Evolutionary conservation across 441 rosid genomes (phyloP).

Genomic region (Melastoma candidum): DNA sequence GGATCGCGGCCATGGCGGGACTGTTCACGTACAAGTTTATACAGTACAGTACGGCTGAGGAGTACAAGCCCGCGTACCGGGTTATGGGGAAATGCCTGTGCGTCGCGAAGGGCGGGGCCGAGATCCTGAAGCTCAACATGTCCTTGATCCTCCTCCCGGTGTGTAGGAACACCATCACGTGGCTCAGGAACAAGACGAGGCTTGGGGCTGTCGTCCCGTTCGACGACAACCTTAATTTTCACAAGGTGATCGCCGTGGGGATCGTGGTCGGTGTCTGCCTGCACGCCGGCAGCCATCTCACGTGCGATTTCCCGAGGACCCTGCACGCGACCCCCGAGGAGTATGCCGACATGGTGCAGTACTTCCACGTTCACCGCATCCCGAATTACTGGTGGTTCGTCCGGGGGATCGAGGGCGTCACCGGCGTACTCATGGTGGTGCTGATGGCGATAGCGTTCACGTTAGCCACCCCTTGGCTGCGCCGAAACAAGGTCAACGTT

Average conservation of each 20-base stretch:
- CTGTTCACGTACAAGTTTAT: constrained; percentile 42
- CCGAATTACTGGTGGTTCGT: constrained; percentile 37
- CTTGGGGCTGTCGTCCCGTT: constrained; percentile 42
- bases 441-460: constrained; percentile 54
- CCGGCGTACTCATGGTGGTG: constrained; percentile 42
- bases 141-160: constrained; percentile 53
- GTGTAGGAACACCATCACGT: constrained; percentile 53
- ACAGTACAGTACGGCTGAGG: constrained; percentile 20
- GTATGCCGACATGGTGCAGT: constrained; percentile 35
- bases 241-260: constrained; percentile 49
- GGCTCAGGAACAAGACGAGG: constrained; percentile 50
- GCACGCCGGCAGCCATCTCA: constrained; percentile 36
- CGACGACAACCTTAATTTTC: constrained; percentile 58
- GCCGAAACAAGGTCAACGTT: constrained; percentile 37
- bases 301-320: constrained; percentile 53
- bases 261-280: constrained; percentile 38
- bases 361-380: constrained; percentile 33
- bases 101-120: constrained; percentile 60
- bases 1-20: constrained; percentile 37
- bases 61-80: constrained; percentile 25
- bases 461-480: constrained; percentile 49
- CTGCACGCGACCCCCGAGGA: constrained; percentile 28
- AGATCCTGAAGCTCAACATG: constrained; percentile 61
- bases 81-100: constrained; percentile 54
- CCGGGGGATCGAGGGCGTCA: constrained; percentile 38